Evolutionary conservation across 495 filamentous ascomycete species (phyloP).

Genomic region (Trichoderma gamsii): DNA sequence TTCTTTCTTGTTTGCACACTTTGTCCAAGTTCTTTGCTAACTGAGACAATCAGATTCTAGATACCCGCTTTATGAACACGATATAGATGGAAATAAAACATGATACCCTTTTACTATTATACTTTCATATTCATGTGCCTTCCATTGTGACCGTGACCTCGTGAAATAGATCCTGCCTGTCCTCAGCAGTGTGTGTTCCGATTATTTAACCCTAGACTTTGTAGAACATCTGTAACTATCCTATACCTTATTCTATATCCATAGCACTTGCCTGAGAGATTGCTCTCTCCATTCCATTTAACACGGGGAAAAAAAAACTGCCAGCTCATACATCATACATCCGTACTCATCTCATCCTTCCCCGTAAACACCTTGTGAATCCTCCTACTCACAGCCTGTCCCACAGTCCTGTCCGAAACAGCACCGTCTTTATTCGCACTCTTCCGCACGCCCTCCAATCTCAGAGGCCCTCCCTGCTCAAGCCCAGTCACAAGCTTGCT

Average conservation of each 20-base stretch:
- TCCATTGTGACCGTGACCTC: not conserved
- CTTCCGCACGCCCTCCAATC: conserved; percentile 59
- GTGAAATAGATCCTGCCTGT: not conserved
- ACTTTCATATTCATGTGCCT: not conserved
- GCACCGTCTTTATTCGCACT: conserved; percentile 62
- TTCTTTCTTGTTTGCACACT: conserved; percentile 15
- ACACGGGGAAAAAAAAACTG: not conserved
- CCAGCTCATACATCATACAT: conserved; percentile 46
- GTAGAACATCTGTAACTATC: not conserved
- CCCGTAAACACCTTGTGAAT: conserved; percentile 71
- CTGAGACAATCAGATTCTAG: conserved; percentile 14
- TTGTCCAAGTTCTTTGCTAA: conserved; percentile 23
- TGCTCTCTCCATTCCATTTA: not conserved
- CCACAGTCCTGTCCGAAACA: conserved; percentile 58
- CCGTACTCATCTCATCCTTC: conserved; percentile 56
- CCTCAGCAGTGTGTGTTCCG: not conserved
- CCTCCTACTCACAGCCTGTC: conserved; percentile 63
- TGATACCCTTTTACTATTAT: not conserved
- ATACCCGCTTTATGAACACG: not conserved
- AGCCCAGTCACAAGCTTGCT: conserved; percentile 52
- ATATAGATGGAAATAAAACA: not conserved
- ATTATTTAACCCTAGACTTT: not conserved
- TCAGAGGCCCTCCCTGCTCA: conserved; percentile 50
- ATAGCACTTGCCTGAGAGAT: not conserved
- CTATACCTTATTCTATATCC: not conserved